Percentiles rank a stretch among this genome's conserved stretches.
phyloP scores from a whole-genome alignment of 768 basidiomycete genomes.

The Gymnopilus junonius region DNA sequence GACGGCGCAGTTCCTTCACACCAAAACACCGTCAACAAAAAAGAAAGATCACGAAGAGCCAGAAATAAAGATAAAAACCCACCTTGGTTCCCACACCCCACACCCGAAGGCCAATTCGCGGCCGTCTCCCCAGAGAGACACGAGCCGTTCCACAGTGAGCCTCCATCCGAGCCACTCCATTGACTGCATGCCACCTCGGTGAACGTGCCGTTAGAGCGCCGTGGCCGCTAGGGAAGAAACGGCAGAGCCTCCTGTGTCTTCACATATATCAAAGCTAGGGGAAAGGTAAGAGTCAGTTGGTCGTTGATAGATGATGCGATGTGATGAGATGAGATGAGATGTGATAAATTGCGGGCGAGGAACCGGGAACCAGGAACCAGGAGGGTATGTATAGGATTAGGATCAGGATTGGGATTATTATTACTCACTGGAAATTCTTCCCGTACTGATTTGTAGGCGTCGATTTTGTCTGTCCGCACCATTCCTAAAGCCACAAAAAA shows the following conservation, averaged over 20 bases:
- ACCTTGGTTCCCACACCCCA: slow-evolving; percentile 61
- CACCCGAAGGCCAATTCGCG: slow-evolving; percentile 49
- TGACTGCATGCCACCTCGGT: slow-evolving; percentile 59
- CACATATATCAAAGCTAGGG: slow-evolving; percentile 62
- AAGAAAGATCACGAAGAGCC: no score
- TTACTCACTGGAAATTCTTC: slow-evolving; percentile 55
- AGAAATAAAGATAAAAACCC: slow-evolving; percentile 6
- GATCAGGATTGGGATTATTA: no score
- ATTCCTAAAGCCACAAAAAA: no score
- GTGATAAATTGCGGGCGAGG: not conserved
- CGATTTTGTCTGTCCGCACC: slow-evolving; percentile 55
- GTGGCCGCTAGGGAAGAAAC: slow-evolving; percentile 64
- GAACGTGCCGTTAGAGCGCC: slow-evolving; percentile 55
- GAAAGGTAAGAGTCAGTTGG: not conserved
- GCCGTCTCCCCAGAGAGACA: slow-evolving; percentile 56
- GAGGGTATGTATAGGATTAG: slow-evolving; percentile 37
- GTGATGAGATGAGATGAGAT: no score
- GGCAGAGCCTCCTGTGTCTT: slow-evolving; percentile 54
- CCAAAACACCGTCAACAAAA: not conserved
- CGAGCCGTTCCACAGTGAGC: slow-evolving; percentile 48
- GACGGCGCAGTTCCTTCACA: slow-evolving; percentile 22
- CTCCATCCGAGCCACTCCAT: slow-evolving; percentile 59
- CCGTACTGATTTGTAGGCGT: slow-evolving; percentile 47
- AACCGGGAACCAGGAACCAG: not conserved
- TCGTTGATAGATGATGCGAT: no score